Evolutionary conservation across 495 filamentous ascomycete genomes (phyloP), one percentile per base, ranked within the genome.

Genomic region (Trichoderma gamsii): DNA sequence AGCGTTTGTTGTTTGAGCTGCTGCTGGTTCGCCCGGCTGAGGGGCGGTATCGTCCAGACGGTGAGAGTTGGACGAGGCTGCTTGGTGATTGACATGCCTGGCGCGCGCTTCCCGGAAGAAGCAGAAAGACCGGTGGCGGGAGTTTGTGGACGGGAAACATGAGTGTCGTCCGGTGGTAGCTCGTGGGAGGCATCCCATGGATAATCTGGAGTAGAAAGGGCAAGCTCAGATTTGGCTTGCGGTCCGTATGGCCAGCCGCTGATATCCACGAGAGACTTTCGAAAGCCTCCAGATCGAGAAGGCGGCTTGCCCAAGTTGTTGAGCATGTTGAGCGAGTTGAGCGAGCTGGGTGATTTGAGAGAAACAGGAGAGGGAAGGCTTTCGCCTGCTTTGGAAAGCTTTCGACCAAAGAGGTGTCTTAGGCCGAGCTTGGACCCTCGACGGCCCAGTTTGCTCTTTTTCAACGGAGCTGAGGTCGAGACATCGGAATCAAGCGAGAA

Each of bases 21-120:
- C 76, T 97, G 94, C 1, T 92, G 89, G 75, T 92, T 97, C n/a
- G 92, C 92, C 73, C 96, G 87, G 77, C 93, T 97, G 8, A 97
- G 81, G 4, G 93, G 90, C 9, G 93, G 92, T 4, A 91, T 88
- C 67, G 87, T 85, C 90, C 92, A 96, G 25, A 25, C n/a, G 27
- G 8, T 25, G 23, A 61, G 56, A 18, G 56, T 27, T 11, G 25
- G 23, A 27, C 56, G 56, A 32, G 56, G 56, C 13, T 79, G 76
- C 63, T 77, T 81, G 61, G 79, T 69, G 61, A 69, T 73, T 41
- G 70, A 63, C 29, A 63, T 15, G n/a, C 59, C 25, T 44, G 69
- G 41, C n/a, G 65, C n/a, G 6, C 25, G 61, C 23, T 46, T 43
- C 52, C 38, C 61, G 1, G 68, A 32, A n/a, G 43, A 61, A 6